phyloP scores from a whole-genome alignment of 1,284 basidiomycete species.

The Stygiomarasmius scandens region DNA sequence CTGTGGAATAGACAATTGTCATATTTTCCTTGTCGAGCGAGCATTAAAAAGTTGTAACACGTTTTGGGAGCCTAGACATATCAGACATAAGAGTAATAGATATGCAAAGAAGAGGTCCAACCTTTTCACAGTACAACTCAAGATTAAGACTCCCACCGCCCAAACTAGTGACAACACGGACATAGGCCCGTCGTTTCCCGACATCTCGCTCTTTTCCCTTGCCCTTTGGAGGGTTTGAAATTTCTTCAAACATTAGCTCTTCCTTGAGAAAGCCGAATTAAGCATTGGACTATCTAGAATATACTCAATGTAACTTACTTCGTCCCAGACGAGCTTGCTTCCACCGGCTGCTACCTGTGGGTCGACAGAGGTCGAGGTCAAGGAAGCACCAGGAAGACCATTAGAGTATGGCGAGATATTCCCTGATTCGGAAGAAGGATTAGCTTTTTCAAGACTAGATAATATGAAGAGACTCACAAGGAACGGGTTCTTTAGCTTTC shows the following conservation, averaged over 20 bases:
- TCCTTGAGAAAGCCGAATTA: constrained; percentile 47
- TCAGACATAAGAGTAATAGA: constrained; percentile 3
- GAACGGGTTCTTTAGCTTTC: constrained; percentile 58
- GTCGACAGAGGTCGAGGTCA: constrained; percentile 91
- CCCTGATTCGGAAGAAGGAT: constrained; percentile 49
- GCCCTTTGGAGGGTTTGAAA: constrained; percentile 74
- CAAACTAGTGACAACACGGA: constrained; percentile 87
- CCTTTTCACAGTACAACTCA: constrained; percentile 91
- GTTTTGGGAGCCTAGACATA: constrained; percentile 85
- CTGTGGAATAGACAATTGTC: constrained; percentile 91
- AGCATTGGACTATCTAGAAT: not conserved
- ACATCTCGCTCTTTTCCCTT: constrained; percentile 92
- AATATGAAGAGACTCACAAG: constrained; percentile 52
- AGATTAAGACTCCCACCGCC: constrained; percentile 87
- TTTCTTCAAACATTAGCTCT: constrained; percentile 91
- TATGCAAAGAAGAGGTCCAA: constrained; percentile 25
- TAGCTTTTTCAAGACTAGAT: constrained; percentile 1
- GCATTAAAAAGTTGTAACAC: constrained; percentile 96
- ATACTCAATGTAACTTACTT: constrained; percentile 44
- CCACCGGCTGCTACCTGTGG: constrained; percentile 73
- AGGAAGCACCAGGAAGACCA: constrained; percentile 88
- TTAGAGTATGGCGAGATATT: constrained; percentile 91
- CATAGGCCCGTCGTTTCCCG: constrained; percentile 86
- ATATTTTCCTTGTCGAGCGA: constrained; percentile 89
- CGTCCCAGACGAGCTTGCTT: constrained; percentile 82